Conservation (phyloP, 768 basidiomycete genomes). For the Auricularia cornea region DNA sequence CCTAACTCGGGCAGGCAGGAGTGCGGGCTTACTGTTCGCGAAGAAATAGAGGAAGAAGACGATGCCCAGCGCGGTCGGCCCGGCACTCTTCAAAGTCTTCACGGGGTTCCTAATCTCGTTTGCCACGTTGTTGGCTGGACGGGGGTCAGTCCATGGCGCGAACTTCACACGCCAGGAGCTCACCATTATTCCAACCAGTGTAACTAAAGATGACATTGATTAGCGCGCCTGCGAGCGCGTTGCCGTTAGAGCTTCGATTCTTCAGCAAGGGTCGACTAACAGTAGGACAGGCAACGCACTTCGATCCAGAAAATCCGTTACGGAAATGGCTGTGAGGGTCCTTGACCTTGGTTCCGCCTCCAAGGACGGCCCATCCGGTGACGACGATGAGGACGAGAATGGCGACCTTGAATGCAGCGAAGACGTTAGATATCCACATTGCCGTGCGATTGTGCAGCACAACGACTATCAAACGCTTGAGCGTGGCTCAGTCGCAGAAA, state of each 20-base stretch:
- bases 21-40: constrained; percentile 22
- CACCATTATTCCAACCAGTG: not conserved
- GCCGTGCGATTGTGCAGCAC: not conserved
- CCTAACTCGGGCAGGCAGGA: not conserved
- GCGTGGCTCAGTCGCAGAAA: constrained; percentile 20
- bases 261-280: not conserved
- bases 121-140: constrained; percentile 9
- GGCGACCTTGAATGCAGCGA: not conserved
- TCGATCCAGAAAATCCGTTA: not conserved
- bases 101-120: constrained; percentile 28
- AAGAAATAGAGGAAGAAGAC: constrained; percentile 41
- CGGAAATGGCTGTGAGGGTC: not conserved
- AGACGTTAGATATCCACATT: not conserved
- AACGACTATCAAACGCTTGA: constrained; percentile 12
- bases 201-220: constrained; percentile 19
- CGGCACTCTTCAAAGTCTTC: constrained; percentile 32
- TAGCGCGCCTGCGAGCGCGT: constrained; percentile 9
- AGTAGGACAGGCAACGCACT: not conserved
- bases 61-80: constrained; percentile 34
- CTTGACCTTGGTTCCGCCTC: not conserved
- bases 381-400: not conserved
- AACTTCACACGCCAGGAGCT: constrained; percentile 14
- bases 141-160: not conserved
- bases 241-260: not conserved
- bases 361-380: not conserved